Base-by-base conservation (phyloP, 1,139 yeast genomes). In the Diutina scorzettiae region DNA sequence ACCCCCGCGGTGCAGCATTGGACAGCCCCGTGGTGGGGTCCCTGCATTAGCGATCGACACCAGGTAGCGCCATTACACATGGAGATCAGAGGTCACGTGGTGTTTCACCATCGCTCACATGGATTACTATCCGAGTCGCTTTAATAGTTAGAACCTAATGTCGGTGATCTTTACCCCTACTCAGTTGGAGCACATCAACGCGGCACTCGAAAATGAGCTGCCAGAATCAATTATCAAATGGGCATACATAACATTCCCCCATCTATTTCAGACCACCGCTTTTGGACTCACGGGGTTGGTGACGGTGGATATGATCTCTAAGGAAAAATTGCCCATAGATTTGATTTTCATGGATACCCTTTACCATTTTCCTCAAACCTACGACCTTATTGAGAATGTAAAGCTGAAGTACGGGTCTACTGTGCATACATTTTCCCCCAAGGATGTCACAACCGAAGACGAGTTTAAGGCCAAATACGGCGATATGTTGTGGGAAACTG, bases 261-360 rank as follows among this genome's bases (percentile, higher is more conserved):
- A 77, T 30, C 66, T 91, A 28, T 87, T 60, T 56, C 98, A 91
- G 59, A 87, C 96, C 2, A 86, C 97, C 0, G 97, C 97, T 2
- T 86, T 89, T 61, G 98, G 98, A 0, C 69, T 91, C 36, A 84
- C 96, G 1, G 98, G 98, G 0, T 63, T 89, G 46, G 95, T 82
- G 20, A 87, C 91, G 12, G 67, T 85, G 29, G 96, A 89, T 57
- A 82, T 89, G 73, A 63, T 89, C 34, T 70, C 83, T n/a, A 77
- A 78, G 54, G 40, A 46, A 5, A 45, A 55, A 12, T 69, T 71
- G 50, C 70, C 78, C 1, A 70, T 85, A 9, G 95, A 87, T 45
- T 67, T 89, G 45, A 81, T 91, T 4, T 91, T 89, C 55, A 69
- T 89, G 40, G 97, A 91, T 57, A 91, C 98, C 0, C 66, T 91